These are phyloP conservation scores for Talaromyces piceae DNA, from an alignment of 2,329 filamentous ascomycete genomes.

Conservation along the genomic window DNA sequence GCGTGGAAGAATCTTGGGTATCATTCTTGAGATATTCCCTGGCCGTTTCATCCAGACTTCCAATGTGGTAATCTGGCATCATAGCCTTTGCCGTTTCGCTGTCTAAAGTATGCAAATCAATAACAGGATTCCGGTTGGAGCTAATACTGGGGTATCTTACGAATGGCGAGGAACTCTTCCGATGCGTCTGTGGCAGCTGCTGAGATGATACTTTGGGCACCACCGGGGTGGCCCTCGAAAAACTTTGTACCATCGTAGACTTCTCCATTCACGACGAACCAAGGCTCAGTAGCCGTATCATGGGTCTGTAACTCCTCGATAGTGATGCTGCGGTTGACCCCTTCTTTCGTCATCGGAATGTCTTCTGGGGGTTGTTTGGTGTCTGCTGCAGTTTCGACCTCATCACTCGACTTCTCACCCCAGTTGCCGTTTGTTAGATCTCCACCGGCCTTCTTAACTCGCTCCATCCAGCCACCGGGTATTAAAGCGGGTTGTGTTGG, in stretches of 20 bases:
- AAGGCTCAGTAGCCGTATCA: conserved; percentile 58
- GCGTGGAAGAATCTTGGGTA: conserved; percentile 31
- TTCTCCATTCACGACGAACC: conserved; percentile 83
- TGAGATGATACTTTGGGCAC: conserved; percentile 73
- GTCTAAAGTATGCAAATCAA: conserved; percentile 46
- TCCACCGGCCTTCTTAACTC: conserved; percentile 73
- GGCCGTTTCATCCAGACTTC: conserved; percentile 59
- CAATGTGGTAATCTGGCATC: conserved; percentile 82
- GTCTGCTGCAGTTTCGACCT: conserved; percentile 37
- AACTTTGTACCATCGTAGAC: conserved; percentile 83
- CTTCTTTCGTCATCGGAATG: conserved; percentile 69
- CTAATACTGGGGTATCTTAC: conserved; percentile 44
- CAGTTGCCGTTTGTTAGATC: conserved; percentile 75
- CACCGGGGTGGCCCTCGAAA: conserved; percentile 75
- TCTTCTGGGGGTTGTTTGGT: conserved; percentile 51
- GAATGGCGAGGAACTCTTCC: conserved; percentile 88
- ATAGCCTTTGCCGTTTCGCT: conserved; percentile 86
- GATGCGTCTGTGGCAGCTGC: conserved; percentile 75
- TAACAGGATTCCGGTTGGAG: too few relatives aligned
- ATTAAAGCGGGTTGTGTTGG: conserved; percentile 73
- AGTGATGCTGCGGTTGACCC: conserved; percentile 55
- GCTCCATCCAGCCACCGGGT: conserved; percentile 87
- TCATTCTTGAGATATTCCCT: conserved; percentile 47
- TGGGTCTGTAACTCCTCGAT: conserved; percentile 67
- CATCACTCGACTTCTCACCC: conserved; percentile 58